Evolutionary conservation across 2,329 filamentous ascomycete genomes (phyloP).

Genomic region (Emmonsia crescens): DNA sequence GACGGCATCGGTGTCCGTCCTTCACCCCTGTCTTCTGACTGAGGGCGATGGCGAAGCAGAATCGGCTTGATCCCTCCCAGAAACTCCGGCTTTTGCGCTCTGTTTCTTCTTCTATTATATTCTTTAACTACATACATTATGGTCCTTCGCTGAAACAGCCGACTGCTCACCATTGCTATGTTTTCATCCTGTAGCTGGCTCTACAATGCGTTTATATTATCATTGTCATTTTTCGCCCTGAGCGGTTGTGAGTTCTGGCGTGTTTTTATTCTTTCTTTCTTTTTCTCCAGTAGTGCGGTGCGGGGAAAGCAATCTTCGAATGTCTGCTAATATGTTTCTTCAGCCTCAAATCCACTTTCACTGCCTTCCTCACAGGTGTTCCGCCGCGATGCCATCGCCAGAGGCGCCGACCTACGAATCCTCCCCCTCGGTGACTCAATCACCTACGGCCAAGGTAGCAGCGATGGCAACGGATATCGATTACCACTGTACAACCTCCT

Average conservation of each 20-base stretch:
- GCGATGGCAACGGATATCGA: conserved; percentile 29
- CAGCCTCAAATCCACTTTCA: neutral
- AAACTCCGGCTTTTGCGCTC: neutral
- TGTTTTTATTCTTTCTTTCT: no score
- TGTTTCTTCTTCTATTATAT: neutral
- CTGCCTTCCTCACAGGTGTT: neutral
- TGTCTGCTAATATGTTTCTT: neutral
- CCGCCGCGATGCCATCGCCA: neutral
- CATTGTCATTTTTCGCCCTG: neutral
- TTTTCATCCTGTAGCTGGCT: neutral
- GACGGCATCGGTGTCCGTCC: no score
- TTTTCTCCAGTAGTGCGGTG: no score
- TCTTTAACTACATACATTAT: no score
- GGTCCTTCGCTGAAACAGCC: neutral
- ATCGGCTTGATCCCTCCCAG: no score
- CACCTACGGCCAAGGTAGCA: conserved; percentile 19
- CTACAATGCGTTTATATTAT: neutral
- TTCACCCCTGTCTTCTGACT: no score
- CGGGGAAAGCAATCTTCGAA: no score
- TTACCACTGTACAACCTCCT: conserved; percentile 19
- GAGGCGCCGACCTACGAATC: conserved; percentile 13
- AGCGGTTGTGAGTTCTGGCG: neutral
- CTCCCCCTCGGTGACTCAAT: conserved; percentile 25
- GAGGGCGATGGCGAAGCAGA: no score
- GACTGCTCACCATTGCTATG: neutral